A percentile compares a stretch with the other conserved stretches of the same genome.
Conservation (phyloP, 1,284 basidiomycete genomes). For the Xerocomus nothofagi region DNA sequence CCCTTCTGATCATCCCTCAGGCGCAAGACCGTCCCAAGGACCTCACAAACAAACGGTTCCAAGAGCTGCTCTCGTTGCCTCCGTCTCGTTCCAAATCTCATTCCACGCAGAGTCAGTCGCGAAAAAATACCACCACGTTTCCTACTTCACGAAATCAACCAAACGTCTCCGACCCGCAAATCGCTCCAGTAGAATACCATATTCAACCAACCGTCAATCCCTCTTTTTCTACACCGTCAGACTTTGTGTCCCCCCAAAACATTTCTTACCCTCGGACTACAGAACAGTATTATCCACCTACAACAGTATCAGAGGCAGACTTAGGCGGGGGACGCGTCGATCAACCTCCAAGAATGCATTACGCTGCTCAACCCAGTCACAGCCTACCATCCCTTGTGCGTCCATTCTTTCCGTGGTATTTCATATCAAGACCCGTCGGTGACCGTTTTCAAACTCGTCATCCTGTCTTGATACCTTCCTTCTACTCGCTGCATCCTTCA, state of each 20-base stretch:
- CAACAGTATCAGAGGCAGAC: conserved; percentile 3
- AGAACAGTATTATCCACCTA: conserved; percentile 8
- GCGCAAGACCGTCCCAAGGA: conserved; percentile 5
- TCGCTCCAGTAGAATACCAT: not conserved
- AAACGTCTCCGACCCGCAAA: not conserved
- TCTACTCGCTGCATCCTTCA: not conserved
- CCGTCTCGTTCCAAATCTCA: conserved; percentile 5
- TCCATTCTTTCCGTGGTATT: conserved; percentile 4
- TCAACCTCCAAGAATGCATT: conserved; percentile 10
- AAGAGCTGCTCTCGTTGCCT: conserved; percentile 26
- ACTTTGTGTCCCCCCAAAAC: not conserved
- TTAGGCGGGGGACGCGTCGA: conserved; percentile 19
- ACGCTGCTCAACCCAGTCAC: conserved; percentile 16
- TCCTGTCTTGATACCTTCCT: not conserved
- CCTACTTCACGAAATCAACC: not conserved
- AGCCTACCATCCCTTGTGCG: conserved; percentile 29
- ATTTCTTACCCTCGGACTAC: conserved; percentile 6
- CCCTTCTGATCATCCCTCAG: not conserved
- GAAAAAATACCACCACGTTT: not conserved
- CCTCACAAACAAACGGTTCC: conserved; percentile 25
- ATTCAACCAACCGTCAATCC: not conserved
- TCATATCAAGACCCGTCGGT: not conserved
- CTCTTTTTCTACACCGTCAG: conserved; percentile 7
- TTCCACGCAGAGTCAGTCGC: conserved; percentile 2
- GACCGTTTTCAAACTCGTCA: no score